Base-by-base conservation (phyloP, 2,329 filamentous ascomycete species). In the Lachnellula arida region DNA sequence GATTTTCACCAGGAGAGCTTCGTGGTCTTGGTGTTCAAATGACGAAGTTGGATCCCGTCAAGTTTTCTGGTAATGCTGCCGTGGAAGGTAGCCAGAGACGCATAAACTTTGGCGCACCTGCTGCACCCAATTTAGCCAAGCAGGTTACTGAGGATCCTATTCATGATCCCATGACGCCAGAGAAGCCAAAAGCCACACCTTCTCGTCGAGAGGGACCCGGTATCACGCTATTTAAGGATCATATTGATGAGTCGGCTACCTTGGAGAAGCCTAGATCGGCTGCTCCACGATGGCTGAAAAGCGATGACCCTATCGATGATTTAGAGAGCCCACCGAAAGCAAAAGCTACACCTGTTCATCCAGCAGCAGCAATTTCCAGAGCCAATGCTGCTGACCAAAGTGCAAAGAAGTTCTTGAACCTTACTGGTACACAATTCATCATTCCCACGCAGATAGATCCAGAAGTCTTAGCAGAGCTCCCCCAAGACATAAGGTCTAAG, bases 1-100 rank as follows among this genome's bases (percentile, higher is more conserved):
- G 82, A 23, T 91, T 97, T 65, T 89, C 88, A 2, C 91, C 94
- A 0, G 94, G 93, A 9, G 94, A 99, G 69, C 78, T 99, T n/a
- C 83, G 94, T 66, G 94, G 94, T 0, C 77, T 99, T 9, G 94
- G 94, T 0, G 82, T 97, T 1, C 93, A 97, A 69, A 88, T 97
- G 84, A 94, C 91, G 14, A 97, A 91, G 70, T 79, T 99, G 4
- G 91, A 97, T 64, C 84, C 88, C 0, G 75, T 94, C 65, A 96
- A 89, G 66, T 67, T 73, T 15, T 75, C 77, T 2, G 66, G 72
- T 0, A 74, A 79, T n/a, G 80, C 75, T 1, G 75, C 77, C 2
- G 71, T 78, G 1, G 85, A 91, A 52, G 84, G 88, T 58, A 96
- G 91, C 65, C 93, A 97, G 70, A 86, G 81, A 61, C 86, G 82